Percentiles rank a stretch among this genome's conserved stretches.
phyloP scores from a whole-genome alignment of 768 basidiomycete genomes.

The Phanerochaete carnosa region DNA sequence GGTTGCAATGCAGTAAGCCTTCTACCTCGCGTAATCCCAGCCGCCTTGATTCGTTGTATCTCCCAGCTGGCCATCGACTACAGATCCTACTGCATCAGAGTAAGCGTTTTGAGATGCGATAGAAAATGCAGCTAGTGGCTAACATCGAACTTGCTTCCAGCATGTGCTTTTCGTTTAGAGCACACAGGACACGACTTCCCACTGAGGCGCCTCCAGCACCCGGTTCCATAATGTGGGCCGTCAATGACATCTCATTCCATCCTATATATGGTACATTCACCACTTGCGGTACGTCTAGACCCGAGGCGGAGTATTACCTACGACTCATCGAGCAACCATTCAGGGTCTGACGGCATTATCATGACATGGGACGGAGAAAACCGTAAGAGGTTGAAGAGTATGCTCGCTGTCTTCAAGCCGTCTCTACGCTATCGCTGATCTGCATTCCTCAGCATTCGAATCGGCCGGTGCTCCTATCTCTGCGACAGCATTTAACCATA shows the following conservation, averaged over 20 bases:
- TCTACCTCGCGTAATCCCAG: neutral
- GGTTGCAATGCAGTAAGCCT: constrained; percentile 88
- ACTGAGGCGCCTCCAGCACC: neutral
- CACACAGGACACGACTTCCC: neutral
- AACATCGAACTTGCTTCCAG: no score
- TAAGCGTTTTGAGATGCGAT: no score
- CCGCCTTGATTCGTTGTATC: neutral
- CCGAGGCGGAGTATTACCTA: neutral
- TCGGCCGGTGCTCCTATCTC: constrained; percentile 71
- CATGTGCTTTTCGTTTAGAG: neutral
- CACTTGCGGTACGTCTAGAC: constrained; percentile 28
- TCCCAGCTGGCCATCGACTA: neutral
- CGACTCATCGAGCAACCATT: neutral
- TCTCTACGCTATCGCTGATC: neutral
- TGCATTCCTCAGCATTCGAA: constrained; percentile 56
- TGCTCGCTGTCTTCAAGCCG: constrained; percentile 18
- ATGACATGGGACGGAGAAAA: constrained; percentile 95
- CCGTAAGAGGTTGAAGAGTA: constrained; percentile 87
- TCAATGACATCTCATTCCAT: constrained; percentile 57
- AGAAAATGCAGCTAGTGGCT: no score
- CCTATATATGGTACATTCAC: constrained; percentile 50
- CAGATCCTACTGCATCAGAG: neutral
- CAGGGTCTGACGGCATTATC: constrained; percentile 80
- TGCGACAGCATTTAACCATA: constrained; percentile 81
- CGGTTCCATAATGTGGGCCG: constrained; percentile 42